Base-by-base conservation (phyloP, 2,329 filamentous ascomycete species). In the Pseudopithomyces chartarum region DNA sequence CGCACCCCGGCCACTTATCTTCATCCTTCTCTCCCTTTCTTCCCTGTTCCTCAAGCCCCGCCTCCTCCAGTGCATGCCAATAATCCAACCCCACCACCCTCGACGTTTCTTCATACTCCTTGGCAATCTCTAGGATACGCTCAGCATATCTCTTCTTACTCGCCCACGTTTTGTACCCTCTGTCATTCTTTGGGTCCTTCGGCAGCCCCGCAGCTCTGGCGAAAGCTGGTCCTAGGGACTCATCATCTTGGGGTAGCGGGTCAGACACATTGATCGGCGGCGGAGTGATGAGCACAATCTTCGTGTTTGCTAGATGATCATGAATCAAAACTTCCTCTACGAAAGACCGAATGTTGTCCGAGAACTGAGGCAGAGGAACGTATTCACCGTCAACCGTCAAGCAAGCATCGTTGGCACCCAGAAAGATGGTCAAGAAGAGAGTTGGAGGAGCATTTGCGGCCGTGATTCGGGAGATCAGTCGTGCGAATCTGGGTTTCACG, bases 341-440 rank as follows among this genome's bases (percentile, higher is more conserved):
- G 52, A 73, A 78, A 12, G 58, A 47, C 46, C 73, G 73, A 17
- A 78, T 70, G 52, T 76, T 74, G 13, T 62, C 62, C 48, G 73
- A 68, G 57, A 73, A 78, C 11, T 62, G 55, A 2, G 61, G 57
- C 23, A 76, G 60, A 2, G 76, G 71, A 2, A 77, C 73, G 34
- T 69, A 67, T 36, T 68, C 67, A 11, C 38, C 38, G 2, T 55
- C 50, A 15, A 29, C 50, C n/a, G 65, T 42, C 26, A 76, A 55
- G 55, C 70, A 76, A 22, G 75, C 75, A 52, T 78, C 76, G 48
- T 78, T 78, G 23, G 73, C 75, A 36, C 76, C 76, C 8, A 78
- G 54, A 54, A 76, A 76, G 55, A 78, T 77, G 17, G 74, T 77
- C 58, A 78, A 65, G 52, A 78, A 67, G 22, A 77, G 66, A 6